Base-by-base conservation (phyloP, 768 basidiomycete species). In the Boletus edulis region DNA sequence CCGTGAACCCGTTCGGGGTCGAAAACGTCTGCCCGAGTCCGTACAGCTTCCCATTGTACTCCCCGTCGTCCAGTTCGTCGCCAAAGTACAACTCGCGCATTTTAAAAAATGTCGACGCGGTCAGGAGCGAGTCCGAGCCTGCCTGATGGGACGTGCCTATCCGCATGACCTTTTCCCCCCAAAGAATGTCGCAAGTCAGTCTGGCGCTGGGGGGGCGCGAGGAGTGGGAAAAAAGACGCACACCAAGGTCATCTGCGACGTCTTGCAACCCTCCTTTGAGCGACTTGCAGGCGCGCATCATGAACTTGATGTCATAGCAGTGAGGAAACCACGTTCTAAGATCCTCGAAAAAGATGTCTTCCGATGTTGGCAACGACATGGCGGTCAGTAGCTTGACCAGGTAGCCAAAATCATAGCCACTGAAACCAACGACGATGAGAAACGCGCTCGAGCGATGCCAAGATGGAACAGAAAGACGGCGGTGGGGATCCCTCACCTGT, bases 381-480 rank as follows among this genome's bases (percentile, higher is more conserved):
- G 83, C 87, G 22, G 91, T 90, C 48, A 99, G 80, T 40, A 98
- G 81, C 71, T 96, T 97, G 72, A 99, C 85, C 63, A 99, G 90
- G 70, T 98, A 99, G 35, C 97, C 97, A 74, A 99, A 98, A 72
- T 99, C 97, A 73, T 98, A 98, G 46, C 96, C 97, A 72, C 96
- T 98, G 17, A 46, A 32, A 39, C 15, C 29, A 43, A 35, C 6
- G 22, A 54, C 31, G 22, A 49, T 53, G 49, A 49, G 44, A 50
- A 42, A 39, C 35, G 13, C 46, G 44, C 29, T 35, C 52, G 29
- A 11, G 27, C 20, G 20, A 20, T 20, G 20, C 14, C 32, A 12
- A 14, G 43, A 46, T 17, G 27, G 51, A 47, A 9, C n/a, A 10
- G 39, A 39, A 24, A 11, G 45, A 6, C 5, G 12, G 15, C 1